Evolutionary conservation across 345 rosid genomes (phyloP).

Genomic region (Nephelium lappaceum): DNA sequence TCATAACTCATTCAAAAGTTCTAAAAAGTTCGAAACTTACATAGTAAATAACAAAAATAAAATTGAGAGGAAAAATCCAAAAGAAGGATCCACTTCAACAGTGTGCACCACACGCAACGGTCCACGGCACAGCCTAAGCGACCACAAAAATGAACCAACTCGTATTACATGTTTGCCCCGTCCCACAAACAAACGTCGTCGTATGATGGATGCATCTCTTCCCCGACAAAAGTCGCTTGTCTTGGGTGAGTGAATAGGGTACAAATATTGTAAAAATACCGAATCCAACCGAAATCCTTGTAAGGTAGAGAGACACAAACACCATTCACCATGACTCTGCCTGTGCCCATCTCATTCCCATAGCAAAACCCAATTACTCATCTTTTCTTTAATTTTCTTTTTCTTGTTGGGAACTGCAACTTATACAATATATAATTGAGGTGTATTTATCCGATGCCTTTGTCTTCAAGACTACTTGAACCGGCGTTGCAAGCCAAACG

Average conservation of each 20-base stretch:
- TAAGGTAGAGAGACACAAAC: neutral
- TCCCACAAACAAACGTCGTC: neutral
- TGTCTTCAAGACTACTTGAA: constrained; percentile 41
- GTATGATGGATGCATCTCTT: neutral
- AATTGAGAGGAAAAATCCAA: no score
- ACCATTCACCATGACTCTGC: no score
- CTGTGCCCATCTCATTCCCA: neutral
- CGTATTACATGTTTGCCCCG: constrained; percentile 5
- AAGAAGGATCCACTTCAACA: no score
- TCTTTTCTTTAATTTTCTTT: neutral
- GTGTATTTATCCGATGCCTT: constrained; percentile 13
- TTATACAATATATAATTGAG: neutral
- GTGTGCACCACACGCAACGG: neutral
- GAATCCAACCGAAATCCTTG: neutral
- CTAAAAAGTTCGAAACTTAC: no score
- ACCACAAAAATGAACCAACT: constrained; percentile 10
- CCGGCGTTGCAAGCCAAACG: constrained; percentile 29
- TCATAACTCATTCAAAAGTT: no score
- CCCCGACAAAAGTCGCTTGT: no score
- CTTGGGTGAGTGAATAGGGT: neutral
- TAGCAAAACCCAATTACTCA: neutral
- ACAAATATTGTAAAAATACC: neutral
- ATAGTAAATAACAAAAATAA: no score
- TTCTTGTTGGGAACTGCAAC: neutral
- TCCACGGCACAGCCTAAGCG: neutral